Conservation (phyloP, 2,329 filamentous ascomycete species). For the Trichoderma hamatum region DNA sequence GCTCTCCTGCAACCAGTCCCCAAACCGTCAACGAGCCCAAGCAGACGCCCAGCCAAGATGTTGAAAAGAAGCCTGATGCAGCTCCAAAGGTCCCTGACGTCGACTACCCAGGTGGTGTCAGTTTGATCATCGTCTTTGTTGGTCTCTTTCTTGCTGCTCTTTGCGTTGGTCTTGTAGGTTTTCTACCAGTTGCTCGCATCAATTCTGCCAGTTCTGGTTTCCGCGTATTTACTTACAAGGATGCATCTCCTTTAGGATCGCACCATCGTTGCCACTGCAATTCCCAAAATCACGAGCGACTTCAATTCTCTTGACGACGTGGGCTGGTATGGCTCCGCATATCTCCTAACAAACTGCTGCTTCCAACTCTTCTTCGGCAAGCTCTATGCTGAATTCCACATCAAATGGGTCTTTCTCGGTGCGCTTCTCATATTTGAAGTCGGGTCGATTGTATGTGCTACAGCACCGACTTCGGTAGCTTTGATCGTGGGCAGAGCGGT, state of each 20-base stretch:
- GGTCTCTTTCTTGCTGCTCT: conserved; percentile 16
- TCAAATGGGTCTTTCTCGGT: conserved; percentile 30
- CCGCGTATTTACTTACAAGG: neutral
- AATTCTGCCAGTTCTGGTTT: no score
- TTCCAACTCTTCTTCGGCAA: conserved; percentile 36
- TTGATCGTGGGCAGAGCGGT: conserved; percentile 56
- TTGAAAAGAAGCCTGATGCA: neutral
- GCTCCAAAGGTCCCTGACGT: neutral
- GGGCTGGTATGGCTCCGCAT: conserved; percentile 42
- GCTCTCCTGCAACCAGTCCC: neutral
- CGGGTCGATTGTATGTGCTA: conserved; percentile 53
- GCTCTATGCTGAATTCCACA: conserved; percentile 37
- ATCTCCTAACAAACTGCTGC: conserved; percentile 34
- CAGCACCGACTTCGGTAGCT: conserved; percentile 48
- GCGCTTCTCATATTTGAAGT: conserved; percentile 40
- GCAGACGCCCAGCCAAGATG: neutral
- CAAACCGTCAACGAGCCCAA: neutral
- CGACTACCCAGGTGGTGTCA: neutral
- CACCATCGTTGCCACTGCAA: conserved; percentile 31
- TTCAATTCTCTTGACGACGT: conserved; percentile 48
- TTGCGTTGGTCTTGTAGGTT: neutral
- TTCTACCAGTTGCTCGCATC: neutral
- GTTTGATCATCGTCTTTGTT: neutral
- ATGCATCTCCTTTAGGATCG: neutral
- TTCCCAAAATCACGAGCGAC: conserved; percentile 41